These are phyloP conservation scores for Austroboletus niveus DNA, from an alignment of 1,284 basidiomycete genomes.

Conservation along the genomic window DNA sequence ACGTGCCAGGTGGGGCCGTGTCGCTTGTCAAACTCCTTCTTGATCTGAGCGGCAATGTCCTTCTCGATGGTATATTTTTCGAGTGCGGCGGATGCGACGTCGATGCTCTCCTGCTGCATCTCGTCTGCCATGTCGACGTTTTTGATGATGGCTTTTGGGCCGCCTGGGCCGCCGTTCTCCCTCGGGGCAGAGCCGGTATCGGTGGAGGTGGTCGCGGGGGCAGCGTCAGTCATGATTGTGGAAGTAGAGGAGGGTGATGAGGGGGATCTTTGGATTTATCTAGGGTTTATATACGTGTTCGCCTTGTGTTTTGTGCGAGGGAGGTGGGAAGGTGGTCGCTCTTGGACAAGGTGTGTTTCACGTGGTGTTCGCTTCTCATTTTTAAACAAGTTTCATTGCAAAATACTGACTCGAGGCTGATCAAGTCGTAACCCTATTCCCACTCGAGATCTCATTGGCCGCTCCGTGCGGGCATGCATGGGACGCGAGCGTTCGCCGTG, in stretches of 20 bases:
- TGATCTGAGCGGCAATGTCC: constrained; percentile 96
- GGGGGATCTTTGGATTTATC: constrained; percentile 1
- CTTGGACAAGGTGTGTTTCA: no score
- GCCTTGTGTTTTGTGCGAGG: constrained; percentile 31
- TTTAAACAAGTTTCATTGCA: not conserved
- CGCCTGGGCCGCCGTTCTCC: constrained; percentile 40
- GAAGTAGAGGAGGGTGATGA: not conserved
- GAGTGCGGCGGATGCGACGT: constrained; percentile 82
- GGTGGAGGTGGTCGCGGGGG: constrained; percentile 51
- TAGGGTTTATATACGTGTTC: constrained; percentile 28
- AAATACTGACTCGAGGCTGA: no score
- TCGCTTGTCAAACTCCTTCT: constrained; percentile 93
- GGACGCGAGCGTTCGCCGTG: no score
- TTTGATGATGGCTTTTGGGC: constrained; percentile 88
- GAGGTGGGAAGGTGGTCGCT: constrained; percentile 14
- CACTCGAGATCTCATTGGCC: not conserved
- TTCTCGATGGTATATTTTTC: constrained; percentile 94
- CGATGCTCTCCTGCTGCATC: constrained; percentile 92
- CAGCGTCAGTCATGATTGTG: constrained; percentile 60
- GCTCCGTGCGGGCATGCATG: no score
- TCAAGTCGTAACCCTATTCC: not conserved
- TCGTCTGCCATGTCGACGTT: constrained; percentile 97
- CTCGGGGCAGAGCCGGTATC: constrained; percentile 48
- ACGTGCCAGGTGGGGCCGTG: constrained; percentile 96
- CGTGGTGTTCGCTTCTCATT: not conserved